phyloP scores from a whole-genome alignment of 441 rosid species.

The Dalechampia spathulata region DNA sequence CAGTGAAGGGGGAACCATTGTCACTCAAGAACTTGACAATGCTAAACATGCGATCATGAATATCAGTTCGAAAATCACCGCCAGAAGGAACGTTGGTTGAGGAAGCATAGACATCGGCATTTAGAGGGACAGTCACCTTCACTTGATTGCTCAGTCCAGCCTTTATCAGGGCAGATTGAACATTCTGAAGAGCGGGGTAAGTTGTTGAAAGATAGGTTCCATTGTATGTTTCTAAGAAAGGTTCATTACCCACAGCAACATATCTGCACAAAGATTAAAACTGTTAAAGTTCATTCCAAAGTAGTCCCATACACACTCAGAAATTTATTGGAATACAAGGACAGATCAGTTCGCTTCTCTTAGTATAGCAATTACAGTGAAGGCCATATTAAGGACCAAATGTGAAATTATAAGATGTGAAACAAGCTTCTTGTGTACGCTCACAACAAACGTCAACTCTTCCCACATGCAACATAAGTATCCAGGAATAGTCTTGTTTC shows the following conservation, averaged over 20 bases:
- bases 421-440: not conserved
- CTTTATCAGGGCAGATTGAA: slow-evolving; percentile 68
- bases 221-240: slow-evolving; percentile 78
- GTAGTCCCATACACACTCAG: not conserved
- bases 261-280: slow-evolving; percentile 70
- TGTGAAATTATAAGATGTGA: not conserved
- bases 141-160: slow-evolving; percentile 74
- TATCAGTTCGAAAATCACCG: slow-evolving; percentile 85
- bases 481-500: no score
- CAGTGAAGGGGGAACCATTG: slow-evolving; percentile 67
- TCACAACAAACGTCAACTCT: not conserved
- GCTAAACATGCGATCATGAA: slow-evolving; percentile 64
- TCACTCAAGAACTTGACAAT: slow-evolving; percentile 77
- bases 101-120: slow-evolving; percentile 76
- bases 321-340: not conserved
- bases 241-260: slow-evolving; percentile 93
- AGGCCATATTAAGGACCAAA: not conserved
- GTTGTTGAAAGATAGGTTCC: slow-evolving; percentile 64
- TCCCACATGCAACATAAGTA: not conserved
- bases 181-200: slow-evolving; percentile 73
- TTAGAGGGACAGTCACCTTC: slow-evolving; percentile 69
- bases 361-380: not conserved
- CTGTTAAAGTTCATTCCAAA: not conserved
- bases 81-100: slow-evolving; percentile 53
- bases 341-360: no score